Evolutionary conservation across 345 rosid genomes (phyloP), one percentile per base, ranked within the genome.

Genomic region (Citrus inodora): DNA sequence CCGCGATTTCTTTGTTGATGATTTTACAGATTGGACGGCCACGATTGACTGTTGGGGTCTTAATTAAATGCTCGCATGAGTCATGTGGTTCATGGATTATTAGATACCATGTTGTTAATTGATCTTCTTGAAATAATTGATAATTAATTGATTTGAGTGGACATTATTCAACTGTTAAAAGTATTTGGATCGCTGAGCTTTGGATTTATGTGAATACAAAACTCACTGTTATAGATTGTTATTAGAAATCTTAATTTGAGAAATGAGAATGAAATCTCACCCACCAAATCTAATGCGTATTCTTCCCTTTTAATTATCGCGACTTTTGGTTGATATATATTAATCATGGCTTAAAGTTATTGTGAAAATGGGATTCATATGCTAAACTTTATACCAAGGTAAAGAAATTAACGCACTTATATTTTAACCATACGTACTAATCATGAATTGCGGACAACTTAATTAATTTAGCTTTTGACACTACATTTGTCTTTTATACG

Each of bases 221-320:
- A 19, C 8, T 7, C 7, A 65, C 13, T 9, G 24, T 27, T 4
- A 33, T 3, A 46, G n/a, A 65, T 70, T 9, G 9, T 24, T 14
- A 14, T 69, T 69, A 1, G 5, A n/a, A 24, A 42, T 42, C 33
- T 25, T 19, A 13, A 42, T 14, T 58, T 25, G 73, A 46, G 58
- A 81, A 73, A 58, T 25, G 73, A 69, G 58, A 81, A 67, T 46
- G 84, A 81, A 72, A 67, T 73, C 78, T 38, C 81, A 77, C 77
- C 78, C 37, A 77, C 84, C 81, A 7, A 32, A 81, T 77, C 81
- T 51, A 65, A 51, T 17, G 6, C 21, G 30, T 9, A 42, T 73
- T 61, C 37, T 30, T 21, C 9, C 25, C 63, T 30, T 51, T 7
- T 24, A 65, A 19, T 68, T 40, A 40, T 25, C 11, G 0, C 46